These are phyloP conservation scores for Dimocarpus longan DNA, from an alignment of 345 rosid species.

Conservation along the genomic window DNA sequence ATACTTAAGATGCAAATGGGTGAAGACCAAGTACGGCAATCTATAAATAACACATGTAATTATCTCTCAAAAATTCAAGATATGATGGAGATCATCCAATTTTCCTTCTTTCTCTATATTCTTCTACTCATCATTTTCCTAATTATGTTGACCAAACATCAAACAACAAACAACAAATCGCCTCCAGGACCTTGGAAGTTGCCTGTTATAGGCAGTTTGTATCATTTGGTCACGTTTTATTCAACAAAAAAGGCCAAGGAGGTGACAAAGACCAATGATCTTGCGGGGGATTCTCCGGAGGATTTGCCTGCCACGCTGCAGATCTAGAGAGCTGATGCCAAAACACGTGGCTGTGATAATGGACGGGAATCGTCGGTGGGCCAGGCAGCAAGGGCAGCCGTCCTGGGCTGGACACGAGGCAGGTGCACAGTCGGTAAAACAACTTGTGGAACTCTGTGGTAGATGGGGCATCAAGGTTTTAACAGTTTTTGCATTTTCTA, in stretches of 20 bases:
- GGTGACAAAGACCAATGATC: too few relatives aligned
- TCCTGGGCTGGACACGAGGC: constrained; percentile 66
- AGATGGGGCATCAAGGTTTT: constrained; percentile 68
- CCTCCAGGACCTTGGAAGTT: constrained; percentile 35
- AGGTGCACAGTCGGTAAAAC: constrained; percentile 57
- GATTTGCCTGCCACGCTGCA: constrained; percentile 50
- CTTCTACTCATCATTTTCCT: neutral
- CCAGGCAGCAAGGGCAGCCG: constrained; percentile 52
- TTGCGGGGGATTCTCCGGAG: constrained; percentile 14
- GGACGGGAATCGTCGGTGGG: constrained; percentile 87
- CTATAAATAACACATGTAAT: too few relatives aligned
- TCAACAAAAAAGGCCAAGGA: too few relatives aligned
- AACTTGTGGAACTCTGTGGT: constrained; percentile 49
- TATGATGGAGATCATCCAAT: too few relatives aligned
- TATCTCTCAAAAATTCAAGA: too few relatives aligned
- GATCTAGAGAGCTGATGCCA: constrained; percentile 58
- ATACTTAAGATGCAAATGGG: too few relatives aligned
- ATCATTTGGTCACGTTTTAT: neutral
- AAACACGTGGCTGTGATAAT: constrained; percentile 80
- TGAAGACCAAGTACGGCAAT: too few relatives aligned
- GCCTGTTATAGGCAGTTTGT: constrained; percentile 27
- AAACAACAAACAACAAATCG: neutral
- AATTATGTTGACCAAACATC: neutral
- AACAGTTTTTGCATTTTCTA: constrained; percentile 80
- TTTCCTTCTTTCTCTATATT: too few relatives aligned